Evolutionary conservation across 345 rosid species (phyloP), one percentile per base, ranked within the genome.

Genomic region (Physaria fendleri): DNA sequence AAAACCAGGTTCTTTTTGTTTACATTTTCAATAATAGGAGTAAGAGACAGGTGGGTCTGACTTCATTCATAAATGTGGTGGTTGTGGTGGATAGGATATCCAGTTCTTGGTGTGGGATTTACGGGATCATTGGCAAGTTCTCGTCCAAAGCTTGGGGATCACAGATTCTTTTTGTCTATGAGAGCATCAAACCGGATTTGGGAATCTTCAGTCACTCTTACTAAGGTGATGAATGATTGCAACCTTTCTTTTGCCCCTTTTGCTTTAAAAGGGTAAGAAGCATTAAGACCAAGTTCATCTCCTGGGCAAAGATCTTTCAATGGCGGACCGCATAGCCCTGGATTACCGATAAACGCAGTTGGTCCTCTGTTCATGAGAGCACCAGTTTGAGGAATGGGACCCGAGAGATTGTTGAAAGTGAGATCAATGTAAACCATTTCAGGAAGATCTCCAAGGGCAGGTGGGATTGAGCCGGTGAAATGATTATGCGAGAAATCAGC

Each of bases 391-490:
- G 99, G 97, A 74, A 93, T 90, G 12, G 97, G 84, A 62, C 97
- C 99, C 33, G 85, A 83, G 76, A 93, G 81, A 56, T 90, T 82
- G 66, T 93, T 93, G 48, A 76, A 82, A 55, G 96, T 83, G 29
- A 93, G 75, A 73, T 90, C 97, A 64, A 90, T 85, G 66, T 93
- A 93, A 46, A 93, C 99, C 80, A 87, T 93, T 76, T 90, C 95
- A 10, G 95, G 96, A 58, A 93, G 85, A 74, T 74, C 81, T 5
- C 96, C 96, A 5, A 93, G 74, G 23, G 85, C 81, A 78, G 88
- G 77, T 4, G 96, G 96, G 80, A 93, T 93, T 11, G 75, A 70
- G 59, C 95, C 96, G 27, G 59, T 21, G 56, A 93, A 85, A 34
- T 66, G 64, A 69, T 90, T 93, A 68, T 85, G 99, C 49, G 97